Percentiles rank a stretch among this genome's conserved stretches.
phyloP scores from a whole-genome alignment of 108 stramenopile species.

The Pseudonitzschia multistriata region DNA sequence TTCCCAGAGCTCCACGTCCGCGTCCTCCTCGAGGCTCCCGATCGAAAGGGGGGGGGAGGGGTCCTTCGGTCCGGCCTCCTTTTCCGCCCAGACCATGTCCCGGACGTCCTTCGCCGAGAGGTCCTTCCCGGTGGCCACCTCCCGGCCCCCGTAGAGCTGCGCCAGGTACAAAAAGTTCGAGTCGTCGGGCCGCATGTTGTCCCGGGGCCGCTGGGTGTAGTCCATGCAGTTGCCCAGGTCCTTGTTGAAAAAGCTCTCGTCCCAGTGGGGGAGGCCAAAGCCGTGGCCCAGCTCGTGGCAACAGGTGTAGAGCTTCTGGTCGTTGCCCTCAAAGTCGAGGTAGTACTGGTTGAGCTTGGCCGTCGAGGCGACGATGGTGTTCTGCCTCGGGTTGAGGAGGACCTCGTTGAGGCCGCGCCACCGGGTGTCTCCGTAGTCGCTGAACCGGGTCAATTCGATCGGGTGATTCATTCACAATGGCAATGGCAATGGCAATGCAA shows the following conservation, averaged over 20 bases:
- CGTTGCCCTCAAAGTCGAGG: slow-evolving; percentile 43
- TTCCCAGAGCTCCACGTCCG: too few relatives aligned
- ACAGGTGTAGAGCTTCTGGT: slow-evolving; percentile 67
- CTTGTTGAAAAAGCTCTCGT: slow-evolving; percentile 76
- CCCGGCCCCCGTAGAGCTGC: slow-evolving; percentile 62
- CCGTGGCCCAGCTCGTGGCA: slow-evolving; percentile 72
- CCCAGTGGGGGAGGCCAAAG: slow-evolving; percentile 78
- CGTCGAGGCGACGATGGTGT: slow-evolving; percentile 54
- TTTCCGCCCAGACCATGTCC: neutral
- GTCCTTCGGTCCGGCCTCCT: neutral
- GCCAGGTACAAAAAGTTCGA: slow-evolving; percentile 61
- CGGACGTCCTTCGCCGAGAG: neutral
- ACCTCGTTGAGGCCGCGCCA: slow-evolving; percentile 82
- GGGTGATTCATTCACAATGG: slow-evolving; percentile 45
- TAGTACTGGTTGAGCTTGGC: slow-evolving; percentile 85
- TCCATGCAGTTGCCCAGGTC: slow-evolving; percentile 88
- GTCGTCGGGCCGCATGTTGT: slow-evolving; percentile 60
- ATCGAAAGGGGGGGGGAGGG: neutral
- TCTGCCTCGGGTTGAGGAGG: slow-evolving; percentile 38
- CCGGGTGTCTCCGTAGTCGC: slow-evolving; percentile 71
- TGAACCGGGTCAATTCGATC: slow-evolving; percentile 37
- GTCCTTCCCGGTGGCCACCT: slow-evolving; percentile 15
- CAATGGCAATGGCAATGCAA: too few relatives aligned
- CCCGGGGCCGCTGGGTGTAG: slow-evolving; percentile 53
- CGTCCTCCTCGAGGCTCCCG: neutral